Evolutionary conservation across 129 eudicot genomes (phyloP).

Genomic region (Escallonia rubra): DNA sequence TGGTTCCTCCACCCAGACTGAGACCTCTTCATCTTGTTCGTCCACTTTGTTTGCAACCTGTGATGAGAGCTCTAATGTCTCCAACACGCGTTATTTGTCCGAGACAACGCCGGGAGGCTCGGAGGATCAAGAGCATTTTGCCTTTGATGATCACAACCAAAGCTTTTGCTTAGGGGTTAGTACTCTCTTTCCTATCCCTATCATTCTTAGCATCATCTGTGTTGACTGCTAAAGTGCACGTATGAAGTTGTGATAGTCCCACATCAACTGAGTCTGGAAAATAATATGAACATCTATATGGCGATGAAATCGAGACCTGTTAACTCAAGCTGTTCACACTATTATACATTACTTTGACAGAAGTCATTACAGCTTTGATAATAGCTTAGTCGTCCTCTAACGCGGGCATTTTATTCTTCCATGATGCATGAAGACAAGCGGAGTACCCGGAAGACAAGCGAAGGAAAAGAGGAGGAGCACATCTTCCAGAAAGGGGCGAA

Average conservation of each 20-base stretch:
- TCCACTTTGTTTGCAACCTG: constrained; percentile 34
- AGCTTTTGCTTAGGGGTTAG: constrained; percentile 63
- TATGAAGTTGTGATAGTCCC: too few species aligned
- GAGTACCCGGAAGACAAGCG: constrained; percentile 17
- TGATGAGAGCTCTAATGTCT: constrained; percentile 14
- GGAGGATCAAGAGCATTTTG: constrained; percentile 18
- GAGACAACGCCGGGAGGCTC: constrained; percentile 19
- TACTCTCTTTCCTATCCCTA: background rate
- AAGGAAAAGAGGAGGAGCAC: constrained; percentile 35
- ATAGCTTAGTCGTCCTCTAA: background rate
- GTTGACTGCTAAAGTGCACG: too few species aligned
- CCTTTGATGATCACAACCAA: constrained; percentile 27
- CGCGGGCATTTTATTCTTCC: background rate
- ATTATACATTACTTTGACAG: background rate
- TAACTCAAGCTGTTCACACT: background rate
- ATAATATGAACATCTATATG: background rate
- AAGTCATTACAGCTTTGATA: too few species aligned
- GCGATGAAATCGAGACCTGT: background rate
- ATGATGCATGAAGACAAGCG: constrained; percentile 30
- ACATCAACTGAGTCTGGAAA: background rate
- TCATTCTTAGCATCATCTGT: too few species aligned
- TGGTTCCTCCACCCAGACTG: constrained; percentile 36
- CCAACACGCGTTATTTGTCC: constrained; percentile 47
- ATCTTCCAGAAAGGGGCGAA: constrained; percentile 33
- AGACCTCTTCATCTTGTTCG: constrained; percentile 32